Evolutionary conservation across 2,329 filamentous ascomycete genomes (phyloP), one percentile per base, ranked within the genome.

Genomic region (Trichoderma brevicompactum): DNA sequence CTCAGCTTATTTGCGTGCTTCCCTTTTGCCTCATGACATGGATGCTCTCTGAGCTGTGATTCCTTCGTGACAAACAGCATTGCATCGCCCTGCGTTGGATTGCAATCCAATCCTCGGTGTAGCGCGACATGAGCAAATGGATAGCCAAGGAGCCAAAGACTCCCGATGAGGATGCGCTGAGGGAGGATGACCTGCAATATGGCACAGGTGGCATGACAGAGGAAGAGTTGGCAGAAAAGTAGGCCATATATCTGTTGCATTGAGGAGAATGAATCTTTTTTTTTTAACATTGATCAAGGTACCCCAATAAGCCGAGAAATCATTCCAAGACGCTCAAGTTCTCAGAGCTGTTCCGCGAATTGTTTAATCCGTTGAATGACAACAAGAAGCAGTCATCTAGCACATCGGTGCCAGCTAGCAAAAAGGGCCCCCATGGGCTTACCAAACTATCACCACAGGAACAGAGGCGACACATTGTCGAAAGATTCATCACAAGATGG

Each of bases 401-500:
- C 0, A 85, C 84, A 0, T 80, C 82, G 3, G 80, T 81, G 1
- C 81, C 82, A 3, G 80, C 81, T 1, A 76, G 82, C 8, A 91
- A 88, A 74, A 78, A 80, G 64, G 89, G 87, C 0, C 85, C 86
- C 0, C 81, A 87, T 69, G 86, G 88, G 8, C 77, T 80, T 8
- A 80, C 78, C 5, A 87, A 85, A 61, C 80, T 87, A 8, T 89
- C 88, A 3, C 89, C 92, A 0, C 87, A 94, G 69, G 93, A 97
- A 75, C 85, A 90, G 68, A 87, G 92, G 43, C 86, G 90, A 0
- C 87, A 88, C 71, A 91, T 97, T 69, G 92, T 99, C 69, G 87
- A 94, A 64, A 84, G 89, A 7, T 99, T 97, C 79, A 92, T 99
- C 70, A 85, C 86, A 13, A 85, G 87, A 75, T 99, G 95, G 95